Evolutionary conservation across 192 early-diverging fungal species (phyloP).

Genomic region (Mortierella antarctica): DNA sequence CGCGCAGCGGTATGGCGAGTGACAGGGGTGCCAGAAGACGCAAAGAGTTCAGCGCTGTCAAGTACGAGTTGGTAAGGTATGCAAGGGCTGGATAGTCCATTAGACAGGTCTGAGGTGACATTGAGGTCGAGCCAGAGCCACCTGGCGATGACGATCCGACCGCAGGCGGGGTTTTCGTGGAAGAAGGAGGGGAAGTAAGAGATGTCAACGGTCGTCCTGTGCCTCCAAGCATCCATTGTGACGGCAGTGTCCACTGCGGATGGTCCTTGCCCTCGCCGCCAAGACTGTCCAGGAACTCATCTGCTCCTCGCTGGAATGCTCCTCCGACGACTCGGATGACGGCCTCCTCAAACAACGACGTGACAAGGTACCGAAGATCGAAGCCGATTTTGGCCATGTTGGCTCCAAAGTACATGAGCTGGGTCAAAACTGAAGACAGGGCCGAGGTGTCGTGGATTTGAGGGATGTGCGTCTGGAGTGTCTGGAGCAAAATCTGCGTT

Average conservation of each 20-base stretch:
- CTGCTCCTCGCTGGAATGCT: constrained; percentile 60
- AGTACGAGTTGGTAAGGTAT: constrained; percentile 71
- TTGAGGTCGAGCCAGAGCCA: constrained; percentile 15
- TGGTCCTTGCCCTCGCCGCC: constrained; percentile 40
- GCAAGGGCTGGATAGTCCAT: constrained; percentile 75
- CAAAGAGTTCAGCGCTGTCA: constrained; percentile 72
- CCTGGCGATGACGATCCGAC: constrained; percentile 19
- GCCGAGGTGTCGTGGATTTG: constrained; percentile 70
- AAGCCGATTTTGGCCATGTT: constrained; percentile 81
- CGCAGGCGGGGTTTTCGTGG: constrained; percentile 23
- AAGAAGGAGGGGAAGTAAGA: constrained; percentile 15
- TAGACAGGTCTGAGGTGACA: constrained; percentile 64
- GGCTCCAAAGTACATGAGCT: constrained; percentile 86
- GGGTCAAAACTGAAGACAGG: constrained; percentile 72
- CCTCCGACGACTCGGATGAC: constrained; percentile 64
- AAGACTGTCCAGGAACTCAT: constrained; percentile 57
- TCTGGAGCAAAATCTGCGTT: constrained; percentile 54
- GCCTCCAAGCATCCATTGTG: constrained; percentile 59
- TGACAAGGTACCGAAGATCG: constrained; percentile 76
- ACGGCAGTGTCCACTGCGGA: constrained; percentile 46
- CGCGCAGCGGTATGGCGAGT: constrained; percentile 42
- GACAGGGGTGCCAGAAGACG: constrained; percentile 65
- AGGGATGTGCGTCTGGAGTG: constrained; percentile 60
- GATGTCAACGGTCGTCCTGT: constrained; percentile 26
- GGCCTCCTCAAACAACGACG: constrained; percentile 69